Evolutionary conservation across 2,329 filamentous ascomycete species (phyloP).

Genomic region (Penicillium concentricum): DNA sequence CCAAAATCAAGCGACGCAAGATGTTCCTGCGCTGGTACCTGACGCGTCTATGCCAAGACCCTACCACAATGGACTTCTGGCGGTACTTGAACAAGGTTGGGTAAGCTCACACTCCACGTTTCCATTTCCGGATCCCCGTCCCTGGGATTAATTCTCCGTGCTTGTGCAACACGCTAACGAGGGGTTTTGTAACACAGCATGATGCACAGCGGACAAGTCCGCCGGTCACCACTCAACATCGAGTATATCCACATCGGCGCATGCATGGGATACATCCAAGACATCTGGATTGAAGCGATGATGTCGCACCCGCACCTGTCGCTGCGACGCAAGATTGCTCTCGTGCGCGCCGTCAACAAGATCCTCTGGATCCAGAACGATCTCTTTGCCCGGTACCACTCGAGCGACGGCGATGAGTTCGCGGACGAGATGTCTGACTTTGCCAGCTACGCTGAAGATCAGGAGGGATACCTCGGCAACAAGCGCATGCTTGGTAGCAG

Average conservation of each 20-base stretch:
- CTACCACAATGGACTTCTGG: slow-evolving; percentile 75
- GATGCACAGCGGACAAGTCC: slow-evolving; percentile 78
- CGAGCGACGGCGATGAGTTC: slow-evolving; percentile 65
- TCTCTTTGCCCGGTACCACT: slow-evolving; percentile 79
- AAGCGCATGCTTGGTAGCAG: slow-evolving; percentile 52
- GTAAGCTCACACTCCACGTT: slow-evolving; percentile 41
- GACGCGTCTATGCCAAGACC: slow-evolving; percentile 71
- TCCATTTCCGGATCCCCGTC: not conserved
- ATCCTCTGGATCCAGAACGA: slow-evolving; percentile 89
- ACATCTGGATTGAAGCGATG: slow-evolving; percentile 74
- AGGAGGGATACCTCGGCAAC: slow-evolving; percentile 64
- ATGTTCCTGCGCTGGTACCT: slow-evolving; percentile 76
- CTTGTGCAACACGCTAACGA: slow-evolving; percentile 1
- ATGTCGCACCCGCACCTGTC: slow-evolving; percentile 67
- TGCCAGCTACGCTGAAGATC: slow-evolving; percentile 47
- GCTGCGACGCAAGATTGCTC: slow-evolving; percentile 66
- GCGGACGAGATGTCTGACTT: slow-evolving; percentile 44
- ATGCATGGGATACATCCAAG: slow-evolving; percentile 72
- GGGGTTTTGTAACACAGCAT: slow-evolving; percentile 46
- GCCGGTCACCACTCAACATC: slow-evolving; percentile 70
- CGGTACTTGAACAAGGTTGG: slow-evolving; percentile 81
- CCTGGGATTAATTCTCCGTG: not conserved
- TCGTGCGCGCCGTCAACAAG: slow-evolving; percentile 74
- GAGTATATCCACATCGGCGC: slow-evolving; percentile 78
- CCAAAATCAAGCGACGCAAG: slow-evolving; percentile 74